Evolutionary conservation across 306 rosid species (phyloP), one percentile per base, ranked within the genome.

Genomic region (Cercis canadensis): DNA sequence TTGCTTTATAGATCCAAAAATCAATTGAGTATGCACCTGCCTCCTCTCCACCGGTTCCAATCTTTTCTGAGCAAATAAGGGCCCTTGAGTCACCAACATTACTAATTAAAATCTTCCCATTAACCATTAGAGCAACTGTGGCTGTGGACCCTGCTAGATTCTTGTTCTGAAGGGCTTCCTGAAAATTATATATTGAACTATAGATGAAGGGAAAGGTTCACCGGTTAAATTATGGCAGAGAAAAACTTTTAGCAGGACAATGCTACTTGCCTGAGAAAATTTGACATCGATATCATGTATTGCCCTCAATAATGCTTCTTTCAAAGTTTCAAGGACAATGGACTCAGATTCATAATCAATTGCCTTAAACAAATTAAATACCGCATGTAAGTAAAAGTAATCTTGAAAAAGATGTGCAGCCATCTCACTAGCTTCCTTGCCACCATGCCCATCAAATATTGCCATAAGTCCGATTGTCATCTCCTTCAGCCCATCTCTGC

Each of bases 51-150:
- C 49, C 40, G 29, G 29, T 24, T 24, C 3, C 2, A 3, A 39
- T 60, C 33, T 16, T 60, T 46, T 39, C 31, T 2, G 33, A 10
- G 66, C 66, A 60, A 36, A 60, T 8, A 17, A 60, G 16, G 50
- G 66, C 66, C 50, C 34, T 60, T 17, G 66, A 60, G 32, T n/a
- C 66, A 16, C 66, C 66, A 5, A 60, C 66, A 60, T 60, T 60
- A 32, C 49, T 32, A 18, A 60, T 11, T 17, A 60, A 37, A 60
- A 60, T 39, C 10, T 39, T 40, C 66, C 17, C 16, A 39, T 18
- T 46, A 39, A 60, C 66, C 40, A 60, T 45, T 36, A 60, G 34
- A 37, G 47, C 66, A 10, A 60, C 50, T 10, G 66, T 16, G 33
- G 66, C 66, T 3, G 66, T 60, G 50, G 66, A 60, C 17, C 66